Evolutionary conservation across 1,284 basidiomycete species (phyloP), one percentile per base, ranked within the genome.

Genomic region (Termitomyces sp.): DNA sequence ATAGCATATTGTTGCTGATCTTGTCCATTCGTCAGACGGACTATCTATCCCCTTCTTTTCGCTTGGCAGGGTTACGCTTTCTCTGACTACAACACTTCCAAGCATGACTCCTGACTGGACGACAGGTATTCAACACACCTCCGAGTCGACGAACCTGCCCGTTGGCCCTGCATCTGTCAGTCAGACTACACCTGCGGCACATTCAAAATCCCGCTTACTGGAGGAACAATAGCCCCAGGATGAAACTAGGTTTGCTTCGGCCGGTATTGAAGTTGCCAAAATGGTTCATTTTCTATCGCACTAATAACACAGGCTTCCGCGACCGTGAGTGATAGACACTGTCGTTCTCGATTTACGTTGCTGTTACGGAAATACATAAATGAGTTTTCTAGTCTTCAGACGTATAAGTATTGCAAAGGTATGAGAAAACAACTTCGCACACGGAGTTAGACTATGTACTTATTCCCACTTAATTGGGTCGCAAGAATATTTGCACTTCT

Each of bases 41-140:
- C 51, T 60, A 17, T 60, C 58, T 13, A 57, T 60, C 21, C 55
- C 53, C 24, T 57, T 60, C 48, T 57, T 57, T 48, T 60, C 55
- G 7, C 50, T 59, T 24, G 33, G 53, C 41, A 53, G 40, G 10
- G 56, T 36, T 12, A 59, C 50, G 3, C 26, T 59, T 38, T 42
- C 53, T 21, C 24, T 55, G 28, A 53, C 50, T n/a, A 54, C 45
- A 39, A 54, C 42, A 2, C 19, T 54, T 24, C 45, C 53, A 30
- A 50, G 24, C 19, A 30, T 47, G n/a, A 56, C 52, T 9, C 51
- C 55, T 8, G 55, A 59, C 39, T 59, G 58, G 55, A 36, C 52
- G 49, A 46, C 54, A 44, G 49, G 52, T 34, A 50, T 57, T 7
- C 39, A 45, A 38, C 43, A 45, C 9, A 34, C 49, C 1, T 21